Evolutionary conservation across 164 flowering plant species (phyloP).

Genomic region (Protea cynaroides): DNA sequence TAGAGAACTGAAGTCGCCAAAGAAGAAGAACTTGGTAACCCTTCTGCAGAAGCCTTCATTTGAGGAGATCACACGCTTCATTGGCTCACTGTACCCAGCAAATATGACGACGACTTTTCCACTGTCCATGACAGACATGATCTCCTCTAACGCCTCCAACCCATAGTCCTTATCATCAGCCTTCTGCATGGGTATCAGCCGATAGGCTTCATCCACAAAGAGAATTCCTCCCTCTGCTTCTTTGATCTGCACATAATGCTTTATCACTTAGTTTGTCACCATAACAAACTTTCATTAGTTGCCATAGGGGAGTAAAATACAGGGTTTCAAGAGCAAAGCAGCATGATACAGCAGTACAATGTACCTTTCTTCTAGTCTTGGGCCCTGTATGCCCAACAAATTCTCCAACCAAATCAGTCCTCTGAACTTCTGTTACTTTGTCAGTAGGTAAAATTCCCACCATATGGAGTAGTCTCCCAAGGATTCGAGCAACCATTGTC

Average conservation of each 20-base stretch:
- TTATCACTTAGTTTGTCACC: slow-evolving; percentile 1
- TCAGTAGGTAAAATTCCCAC: slow-evolving; percentile 96
- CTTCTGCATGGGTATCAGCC: slow-evolving; percentile 90
- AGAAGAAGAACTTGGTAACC: slow-evolving; percentile 88
- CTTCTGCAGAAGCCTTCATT: slow-evolving; percentile 95
- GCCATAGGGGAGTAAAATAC: no score
- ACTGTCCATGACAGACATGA: slow-evolving; percentile 97
- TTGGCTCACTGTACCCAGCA: slow-evolving; percentile 94
- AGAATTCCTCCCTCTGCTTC: slow-evolving; percentile 99
- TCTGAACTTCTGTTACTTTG: slow-evolving; percentile 93
- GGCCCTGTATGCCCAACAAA: slow-evolving; percentile 99
- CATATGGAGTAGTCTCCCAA: slow-evolving; percentile 84
- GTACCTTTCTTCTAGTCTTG: slow-evolving; percentile 93
- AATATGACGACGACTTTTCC: slow-evolving; percentile 94
- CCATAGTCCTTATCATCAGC: slow-evolving; percentile 96
- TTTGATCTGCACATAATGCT: slow-evolving; percentile 49
- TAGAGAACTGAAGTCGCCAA: slow-evolving; percentile 61
- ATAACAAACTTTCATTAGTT: neutral
- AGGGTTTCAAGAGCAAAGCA: neutral
- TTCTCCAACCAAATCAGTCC: slow-evolving; percentile 98
- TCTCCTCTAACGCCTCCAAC: slow-evolving; percentile 94
- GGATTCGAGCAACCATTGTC: slow-evolving; percentile 92
- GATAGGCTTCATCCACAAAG: slow-evolving; percentile 96
- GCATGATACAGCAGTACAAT: neutral
- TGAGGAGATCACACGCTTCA: slow-evolving; percentile 79